Conservation (phyloP, 1,284 basidiomycete species). For the Mycosarcoma maydis region DNA sequence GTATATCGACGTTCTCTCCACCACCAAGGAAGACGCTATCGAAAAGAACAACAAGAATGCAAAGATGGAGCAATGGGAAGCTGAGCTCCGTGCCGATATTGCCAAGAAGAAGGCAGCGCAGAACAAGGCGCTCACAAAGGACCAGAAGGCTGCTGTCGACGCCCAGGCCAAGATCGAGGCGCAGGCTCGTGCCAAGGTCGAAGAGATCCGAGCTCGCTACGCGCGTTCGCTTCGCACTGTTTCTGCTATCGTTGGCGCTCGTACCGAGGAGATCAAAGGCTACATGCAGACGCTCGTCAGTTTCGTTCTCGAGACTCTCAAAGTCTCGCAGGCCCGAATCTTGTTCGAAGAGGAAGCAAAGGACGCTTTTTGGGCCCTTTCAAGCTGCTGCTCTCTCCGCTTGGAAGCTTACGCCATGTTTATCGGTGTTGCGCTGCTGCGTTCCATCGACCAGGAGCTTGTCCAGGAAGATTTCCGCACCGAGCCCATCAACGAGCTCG, state of each 20-base stretch:
- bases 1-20: slow-evolving; percentile 58
- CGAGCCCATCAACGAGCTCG: slow-evolving; percentile 71
- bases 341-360: slow-evolving; percentile 42
- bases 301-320: slow-evolving; percentile 34
- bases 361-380: slow-evolving; percentile 47
- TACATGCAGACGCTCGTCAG: slow-evolving; percentile 51
- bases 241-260: slow-evolving; percentile 43
- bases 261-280: slow-evolving; percentile 45
- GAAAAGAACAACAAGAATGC: slow-evolving; percentile 55
- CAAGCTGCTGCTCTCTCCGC: slow-evolving; percentile 51
- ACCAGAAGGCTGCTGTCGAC: slow-evolving; percentile 60
- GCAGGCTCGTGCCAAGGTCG: slow-evolving; percentile 51
- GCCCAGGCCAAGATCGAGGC: slow-evolving; percentile 59
- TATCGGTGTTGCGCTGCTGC: slow-evolving; percentile 51
- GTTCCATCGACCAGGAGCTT: slow-evolving; percentile 51
- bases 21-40: slow-evolving; percentile 35
- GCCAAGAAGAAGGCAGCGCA: slow-evolving; percentile 64
- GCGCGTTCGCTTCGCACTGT: slow-evolving; percentile 49
- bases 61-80: slow-evolving; percentile 65
- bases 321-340: slow-evolving; percentile 40
- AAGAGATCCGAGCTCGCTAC: slow-evolving; percentile 39
- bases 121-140: slow-evolving; percentile 57
- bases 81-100: slow-evolving; percentile 62
- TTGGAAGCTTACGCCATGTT: slow-evolving; percentile 53
- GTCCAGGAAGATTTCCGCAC: slow-evolving; percentile 53